Base-by-base conservation (phyloP, 1,284 basidiomycete genomes). In the Xerocomus minutiporus region DNA sequence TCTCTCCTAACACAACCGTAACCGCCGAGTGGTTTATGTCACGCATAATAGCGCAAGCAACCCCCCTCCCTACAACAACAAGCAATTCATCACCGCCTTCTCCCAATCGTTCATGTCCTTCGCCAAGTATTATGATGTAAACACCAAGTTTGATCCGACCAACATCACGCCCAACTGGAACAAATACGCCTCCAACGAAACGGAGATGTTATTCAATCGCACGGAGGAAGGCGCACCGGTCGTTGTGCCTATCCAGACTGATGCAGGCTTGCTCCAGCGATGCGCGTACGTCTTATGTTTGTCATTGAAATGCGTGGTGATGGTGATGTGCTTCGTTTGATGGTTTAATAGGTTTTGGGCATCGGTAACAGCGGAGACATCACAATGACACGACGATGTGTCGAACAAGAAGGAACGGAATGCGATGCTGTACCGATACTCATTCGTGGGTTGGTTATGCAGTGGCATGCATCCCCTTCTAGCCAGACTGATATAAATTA, bases 161-260 rank as follows among this genome's bases (percentile, higher is more conserved):
- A 56, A 67, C 34, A 59, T 69, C 46, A 68, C 62, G 2, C 67
- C 67, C 0, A 0, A 43, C 2, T 68, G 66, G 66, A 9, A 51
- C 11, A 11, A 28, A 25, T 63, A 65, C 38, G 3, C 8, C 25
- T 11, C n/a, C 0, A 53, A 46, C 8, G 15, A 46, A 9, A 59
- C 57, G 15, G 68, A 68, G 17, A 69, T 69, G 62, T 2, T 69
- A 3, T 69, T 69, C 44, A 61, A 70, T 32, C 34, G 46, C 5
- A 68, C 63, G 0, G 57, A 53, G 17, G 49, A 8, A 1, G 54
- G 48, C 2, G 41, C 15, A 1, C 61, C 65, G 4, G 45, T 50
- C 1, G 31, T 70, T 5, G 17, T 8, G 31, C 44, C 58, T 2
- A 29, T 57, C 28, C 28, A n/a, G n/a, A 61, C 64, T 0, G 64